Evolutionary conservation across 2,329 filamentous ascomycete species (phyloP), one percentile per base, ranked within the genome.

Genomic region (Trichophyton simii): DNA sequence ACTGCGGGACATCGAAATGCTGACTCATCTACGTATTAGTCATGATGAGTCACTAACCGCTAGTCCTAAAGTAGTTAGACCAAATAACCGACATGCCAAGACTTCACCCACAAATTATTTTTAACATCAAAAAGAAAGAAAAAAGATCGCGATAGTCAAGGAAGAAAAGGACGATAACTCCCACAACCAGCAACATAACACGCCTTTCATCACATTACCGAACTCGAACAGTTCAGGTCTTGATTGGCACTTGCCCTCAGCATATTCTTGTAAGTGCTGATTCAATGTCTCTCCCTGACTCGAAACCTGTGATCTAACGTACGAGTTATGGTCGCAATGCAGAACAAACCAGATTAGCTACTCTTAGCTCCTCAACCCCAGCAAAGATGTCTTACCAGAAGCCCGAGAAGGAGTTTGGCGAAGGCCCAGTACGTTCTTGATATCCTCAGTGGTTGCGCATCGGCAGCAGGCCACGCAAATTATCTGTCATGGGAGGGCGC

Each of bases 311-410:
- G 63, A 63, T 67, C 65, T 66, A 55, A 55, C 63, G 60, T 64
- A 64, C 70, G 64, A 31, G 28, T 31, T 68, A 65, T 65, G 15
- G 18, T 46, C 42, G 7, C 46, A 63, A 71, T 72, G n/a, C 25
- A 55, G 34, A 58, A 46, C 57, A 25, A 18, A 58, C 57, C 18
- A 15, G 22, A 57, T 20, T 52, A 52, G 46, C 46, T 44, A 58
- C 34, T n/a, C 13, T 50, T 41, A 59, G 41, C 36, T 34, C 41
- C 44, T 28, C 41, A 50, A 52, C 15, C 58, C 42, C 71, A 74
- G 67, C 74, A 79, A 87, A 80, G 68, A 95, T 95, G 89, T 94
- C 90, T 80, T 94, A 88, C 87, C 84, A 95, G 80, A 95, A 96
- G 86, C 81, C 83, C 76, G 91, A 96, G 79, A 96, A 96, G 86